Base-by-base conservation (phyloP, 2,329 filamentous ascomycete genomes). In the Fusarium algeriense region DNA sequence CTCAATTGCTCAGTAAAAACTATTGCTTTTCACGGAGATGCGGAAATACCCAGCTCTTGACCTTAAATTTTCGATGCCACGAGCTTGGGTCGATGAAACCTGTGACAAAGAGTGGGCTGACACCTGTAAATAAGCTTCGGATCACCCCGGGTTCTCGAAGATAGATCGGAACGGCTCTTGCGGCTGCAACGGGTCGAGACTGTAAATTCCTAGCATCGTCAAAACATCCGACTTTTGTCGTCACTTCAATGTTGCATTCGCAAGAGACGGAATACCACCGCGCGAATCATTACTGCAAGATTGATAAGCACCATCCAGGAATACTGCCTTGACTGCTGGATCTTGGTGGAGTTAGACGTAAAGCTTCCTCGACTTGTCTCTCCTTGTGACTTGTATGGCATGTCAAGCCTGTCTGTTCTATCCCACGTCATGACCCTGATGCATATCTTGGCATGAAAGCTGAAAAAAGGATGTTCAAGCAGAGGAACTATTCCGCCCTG, bases 51-150 rank as follows among this genome's bases (percentile, higher is more conserved):
- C 58, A 71, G 50, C 54, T 43, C 32, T 59, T 46, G 40, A 44
- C 30, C 43, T 44, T 66, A 46, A 68, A 52, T 56, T 66, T 56
- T 61, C 28, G 49, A 59, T 58, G 64, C 63, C 65, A 72, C 67
- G 55, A 52, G 63, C 67, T 58, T 66, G 49, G 53, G 55, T 40
- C 45, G 7, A 15, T n/a, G n/a, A 54, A 75, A 64, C 55, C 54
- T 45, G 32, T 76, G 75, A 76, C 75, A 76, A 56, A 76, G 17
- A 76, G 49, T 76, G 75, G 73, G 50, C 75, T 76, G 75, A 76
- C 60, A 62, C 45, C 13, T 35, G 19, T 40, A 34, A 63, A 53
- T 34, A 66, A 60, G 35, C 50, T 63, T 73, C 75, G 74, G 73
- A 67, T 60, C 57, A 73, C 72, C 53, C 71, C 74, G 70, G 71